A percentile compares a stretch with the other conserved stretches of the same genome.
phyloP scores from a whole-genome alignment of 768 basidiomycete species.

The Cyclocybe aegerita region DNA sequence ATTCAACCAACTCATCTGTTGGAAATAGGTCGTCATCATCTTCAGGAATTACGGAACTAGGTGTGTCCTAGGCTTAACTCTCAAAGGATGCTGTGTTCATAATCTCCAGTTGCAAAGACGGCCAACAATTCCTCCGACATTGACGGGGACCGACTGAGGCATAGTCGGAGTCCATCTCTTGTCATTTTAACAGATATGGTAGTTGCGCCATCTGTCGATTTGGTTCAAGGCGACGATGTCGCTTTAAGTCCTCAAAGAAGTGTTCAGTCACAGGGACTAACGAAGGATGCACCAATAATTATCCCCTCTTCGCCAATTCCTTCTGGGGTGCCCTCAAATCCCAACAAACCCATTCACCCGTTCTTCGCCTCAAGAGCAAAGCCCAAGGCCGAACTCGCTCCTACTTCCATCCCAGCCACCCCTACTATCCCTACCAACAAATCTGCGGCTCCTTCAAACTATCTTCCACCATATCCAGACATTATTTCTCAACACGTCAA shows the following conservation, averaged over 20 bases:
- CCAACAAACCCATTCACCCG: constrained; percentile 37
- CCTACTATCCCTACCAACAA: no score
- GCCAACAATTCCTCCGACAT: background rate
- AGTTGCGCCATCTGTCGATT: background rate
- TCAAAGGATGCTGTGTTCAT: no score
- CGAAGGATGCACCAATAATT: constrained; percentile 41
- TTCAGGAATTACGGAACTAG: no score
- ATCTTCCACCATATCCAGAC: constrained; percentile 47
- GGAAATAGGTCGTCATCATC: no score
- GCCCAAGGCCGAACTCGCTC: constrained; percentile 12
- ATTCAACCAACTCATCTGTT: no score
- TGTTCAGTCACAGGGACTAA: constrained; percentile 22
- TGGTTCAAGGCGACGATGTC: background rate
- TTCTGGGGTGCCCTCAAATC: constrained; percentile 8
- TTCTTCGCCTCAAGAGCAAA: constrained; percentile 39
- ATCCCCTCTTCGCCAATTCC: constrained; percentile 41
- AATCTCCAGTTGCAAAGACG: no score
- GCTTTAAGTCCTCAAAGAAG: background rate
- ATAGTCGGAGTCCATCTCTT: constrained; percentile 21
- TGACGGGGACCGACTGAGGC: background rate
- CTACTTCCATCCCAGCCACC: background rate
- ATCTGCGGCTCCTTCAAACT: background rate
- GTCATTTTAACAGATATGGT: constrained; percentile 13
- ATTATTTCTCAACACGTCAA: constrained; percentile 57
- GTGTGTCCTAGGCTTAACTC: no score